Percentiles rank a stretch among this genome's conserved stretches.
Conservation (phyloP, 2,329 filamentous ascomycete genomes). For the Aspergillus ustus region DNA sequence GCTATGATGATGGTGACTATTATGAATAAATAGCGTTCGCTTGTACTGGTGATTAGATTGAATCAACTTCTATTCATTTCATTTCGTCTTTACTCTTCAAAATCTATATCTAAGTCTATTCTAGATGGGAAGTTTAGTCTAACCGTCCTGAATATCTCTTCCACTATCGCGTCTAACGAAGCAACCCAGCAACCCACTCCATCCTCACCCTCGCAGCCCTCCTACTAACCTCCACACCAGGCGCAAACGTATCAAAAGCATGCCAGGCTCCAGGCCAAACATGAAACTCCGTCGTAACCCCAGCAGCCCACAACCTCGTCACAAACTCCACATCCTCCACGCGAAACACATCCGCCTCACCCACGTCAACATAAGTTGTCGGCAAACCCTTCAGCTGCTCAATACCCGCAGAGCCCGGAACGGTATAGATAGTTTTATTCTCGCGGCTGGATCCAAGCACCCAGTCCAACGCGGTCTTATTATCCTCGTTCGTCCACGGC, state of each 20-base stretch:
- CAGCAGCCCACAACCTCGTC: constrained; percentile 10
- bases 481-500: constrained; percentile 6
- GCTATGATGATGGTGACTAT: neutral
- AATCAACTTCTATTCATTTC: neutral
- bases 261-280: constrained; percentile 25
- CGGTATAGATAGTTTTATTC: constrained; percentile 13
- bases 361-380: constrained; percentile 19
- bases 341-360: constrained; percentile 19
- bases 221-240: constrained; percentile 5
- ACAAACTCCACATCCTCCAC: constrained; percentile 21
- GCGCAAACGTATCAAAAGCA: constrained; percentile 22
- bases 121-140: neutral
- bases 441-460: constrained; percentile 29
- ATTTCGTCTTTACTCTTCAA: neutral
- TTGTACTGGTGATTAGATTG: neutral
- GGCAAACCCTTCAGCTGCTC: constrained; percentile 9
- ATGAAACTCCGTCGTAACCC: constrained; percentile 17
- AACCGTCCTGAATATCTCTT: neutral
- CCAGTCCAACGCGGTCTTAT: neutral
- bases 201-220: neutral
- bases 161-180: neutral
- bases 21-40: neutral
- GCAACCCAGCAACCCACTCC: neutral
- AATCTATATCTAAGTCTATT: neutral
- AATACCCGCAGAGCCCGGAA: constrained; percentile 8